A percentile compares a stretch with the other conserved stretches of the same genome.
Evolutionary conservation across 2,329 filamentous ascomycete genomes (phyloP).

Genomic region (Fusarium robinianum): DNA sequence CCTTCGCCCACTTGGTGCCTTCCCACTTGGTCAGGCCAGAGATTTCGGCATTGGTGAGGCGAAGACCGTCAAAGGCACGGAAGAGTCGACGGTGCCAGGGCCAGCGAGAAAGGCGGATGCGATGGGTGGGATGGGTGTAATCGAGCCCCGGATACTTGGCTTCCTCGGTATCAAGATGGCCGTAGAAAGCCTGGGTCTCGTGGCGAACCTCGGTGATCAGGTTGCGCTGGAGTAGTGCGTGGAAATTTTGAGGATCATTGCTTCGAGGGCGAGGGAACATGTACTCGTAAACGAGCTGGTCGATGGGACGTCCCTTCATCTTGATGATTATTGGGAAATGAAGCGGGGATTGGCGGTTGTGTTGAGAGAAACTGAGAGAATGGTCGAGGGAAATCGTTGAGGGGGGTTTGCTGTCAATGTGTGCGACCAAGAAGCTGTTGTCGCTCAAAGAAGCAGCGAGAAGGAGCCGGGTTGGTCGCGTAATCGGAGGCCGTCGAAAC

Average conservation of each 20-base stretch:
- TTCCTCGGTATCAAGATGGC: constrained; percentile 77
- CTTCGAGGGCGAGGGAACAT: constrained; percentile 72
- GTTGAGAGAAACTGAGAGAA: not conserved
- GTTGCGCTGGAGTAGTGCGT: constrained; percentile 68
- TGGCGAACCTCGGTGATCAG: constrained; percentile 78
- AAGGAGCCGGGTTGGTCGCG: constrained; percentile 21
- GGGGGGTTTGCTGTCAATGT: not conserved
- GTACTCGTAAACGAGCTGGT: constrained; percentile 73
- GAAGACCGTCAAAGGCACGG: constrained; percentile 71
- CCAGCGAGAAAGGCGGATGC: constrained; percentile 77
- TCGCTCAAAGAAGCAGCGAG: constrained; percentile 12
- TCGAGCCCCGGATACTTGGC: constrained; percentile 82
- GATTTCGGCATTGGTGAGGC: constrained; percentile 72
- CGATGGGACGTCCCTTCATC: constrained; percentile 75
- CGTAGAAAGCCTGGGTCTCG: constrained; percentile 79
- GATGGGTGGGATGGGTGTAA: constrained; percentile 74
- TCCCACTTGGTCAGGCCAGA: constrained; percentile 78
- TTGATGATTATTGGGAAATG: constrained; percentile 31
- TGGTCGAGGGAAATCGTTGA: not conserved
- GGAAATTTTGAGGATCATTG: constrained; percentile 73
- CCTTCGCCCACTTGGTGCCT: constrained; percentile 81
- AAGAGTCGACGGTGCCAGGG: constrained; percentile 78
- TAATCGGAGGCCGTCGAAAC: constrained; percentile 26
- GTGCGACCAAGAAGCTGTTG: not conserved
- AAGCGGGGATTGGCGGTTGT: constrained; percentile 2